Evolutionary conservation across 169 alveolate species (phyloP).

Genomic region (Eimeria nieschulzi): DNA sequence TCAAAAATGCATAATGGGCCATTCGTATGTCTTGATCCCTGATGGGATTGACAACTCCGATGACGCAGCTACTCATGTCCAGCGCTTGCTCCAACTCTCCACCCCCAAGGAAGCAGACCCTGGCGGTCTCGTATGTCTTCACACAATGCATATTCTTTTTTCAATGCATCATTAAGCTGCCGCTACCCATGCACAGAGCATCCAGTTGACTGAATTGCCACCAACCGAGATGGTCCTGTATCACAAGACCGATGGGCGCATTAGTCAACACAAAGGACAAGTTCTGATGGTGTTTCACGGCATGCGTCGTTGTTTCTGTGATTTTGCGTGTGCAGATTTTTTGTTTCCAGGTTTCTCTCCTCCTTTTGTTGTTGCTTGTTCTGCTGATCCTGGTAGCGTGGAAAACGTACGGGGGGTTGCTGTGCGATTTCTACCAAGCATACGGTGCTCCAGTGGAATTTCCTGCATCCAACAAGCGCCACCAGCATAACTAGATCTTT

Average conservation of each 20-base stretch:
- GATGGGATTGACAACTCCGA: slow-evolving; percentile 63
- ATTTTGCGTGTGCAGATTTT: slow-evolving; percentile 28
- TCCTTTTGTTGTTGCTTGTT: slow-evolving; percentile 35
- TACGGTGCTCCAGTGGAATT: slow-evolving; percentile 60
- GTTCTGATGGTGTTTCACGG: neutral
- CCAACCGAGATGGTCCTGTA: no score
- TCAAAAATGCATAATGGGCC: slow-evolving; percentile 51
- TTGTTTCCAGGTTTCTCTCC: slow-evolving; percentile 60
- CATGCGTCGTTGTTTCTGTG: slow-evolving; percentile 4
- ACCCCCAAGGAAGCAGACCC: slow-evolving; percentile 64
- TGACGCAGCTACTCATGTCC: slow-evolving; percentile 63
- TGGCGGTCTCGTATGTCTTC: slow-evolving; percentile 49
- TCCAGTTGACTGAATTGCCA: no score
- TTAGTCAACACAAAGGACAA: neutral
- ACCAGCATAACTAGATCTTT: no score
- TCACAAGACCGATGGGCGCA: neutral
- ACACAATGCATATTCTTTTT: neutral
- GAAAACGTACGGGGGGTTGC: slow-evolving; percentile 54
- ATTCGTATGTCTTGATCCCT: slow-evolving; percentile 59
- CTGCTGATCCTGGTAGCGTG: slow-evolving; percentile 52
- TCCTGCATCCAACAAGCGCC: neutral
- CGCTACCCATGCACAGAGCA: no score
- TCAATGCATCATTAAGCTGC: no score
- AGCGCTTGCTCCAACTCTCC: slow-evolving; percentile 65
- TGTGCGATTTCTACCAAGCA: slow-evolving; percentile 45